Base-by-base conservation (phyloP, 2,329 filamentous ascomycete species). In the Fusarium avenaceum region DNA sequence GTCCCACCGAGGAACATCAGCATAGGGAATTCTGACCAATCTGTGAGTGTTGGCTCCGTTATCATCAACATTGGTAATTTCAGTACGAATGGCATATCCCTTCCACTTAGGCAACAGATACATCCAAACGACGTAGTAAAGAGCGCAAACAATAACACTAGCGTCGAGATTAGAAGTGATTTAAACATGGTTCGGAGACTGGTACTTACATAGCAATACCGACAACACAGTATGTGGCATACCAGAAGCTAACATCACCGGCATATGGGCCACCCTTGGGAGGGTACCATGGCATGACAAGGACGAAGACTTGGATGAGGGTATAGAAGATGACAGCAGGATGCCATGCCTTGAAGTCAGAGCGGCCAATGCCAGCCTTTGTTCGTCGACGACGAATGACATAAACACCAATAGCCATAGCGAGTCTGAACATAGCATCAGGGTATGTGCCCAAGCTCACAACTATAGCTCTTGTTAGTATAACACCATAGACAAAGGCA, bases 281-380 rank as follows among this genome's bases (percentile, higher is more conserved):
- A 3, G 90, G 90, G 67, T 88, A 90, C 90, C 90, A 93, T 0
- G 90, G 90, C 83, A 91, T 91, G 17, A 89, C 82, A 3, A 93
- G 78, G 44, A 92, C 79, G 60, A 88, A 92, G 0, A 89, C 57
- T 51, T 90, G 86, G 0, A 88, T 78, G 0, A 87, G 74, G 45
- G 90, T 83, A 48, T 84, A 87, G 76, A 92, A 90, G 9, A 85
- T 71, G 2, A 92, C 76, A 0, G 85, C 81, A 0, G 84, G 52
- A 58, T 88, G 75, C 89, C 89, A 92, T 0, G 87, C 85, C 8
- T 78, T 80, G 76, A 90, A 92, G 6, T 84, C 82, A 0, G 85
- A 78, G 0, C 72, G 70, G 0, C 80, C 81, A 4, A 88, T 75
- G 4, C 83, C 82, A 6, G 87, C 76, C 2, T 82, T 82, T 38